phyloP scores from a whole-genome alignment of 1,284 basidiomycete species.

The Porodaedalea pini region DNA sequence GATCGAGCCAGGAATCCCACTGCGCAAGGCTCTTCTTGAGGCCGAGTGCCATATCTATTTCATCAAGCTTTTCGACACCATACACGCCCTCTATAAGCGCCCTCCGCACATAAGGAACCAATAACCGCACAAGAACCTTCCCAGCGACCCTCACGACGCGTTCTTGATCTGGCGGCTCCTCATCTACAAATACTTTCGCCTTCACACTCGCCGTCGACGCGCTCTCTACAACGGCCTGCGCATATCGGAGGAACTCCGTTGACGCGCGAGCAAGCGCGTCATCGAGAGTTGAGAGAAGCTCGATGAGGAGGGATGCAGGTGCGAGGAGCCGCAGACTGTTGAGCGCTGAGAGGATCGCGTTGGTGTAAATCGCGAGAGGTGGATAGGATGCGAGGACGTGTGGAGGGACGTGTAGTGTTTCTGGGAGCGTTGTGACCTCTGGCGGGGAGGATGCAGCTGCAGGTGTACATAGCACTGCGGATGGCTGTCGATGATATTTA shows the following conservation, averaged over 20 bases:
- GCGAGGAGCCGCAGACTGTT: conserved; percentile 83
- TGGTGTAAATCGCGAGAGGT: conserved; percentile 73
- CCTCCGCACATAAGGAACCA: conserved; percentile 65
- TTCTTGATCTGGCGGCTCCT: conserved; percentile 35
- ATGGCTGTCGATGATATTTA: conserved; percentile 16
- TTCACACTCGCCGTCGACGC: conserved; percentile 15
- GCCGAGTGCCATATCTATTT: conserved; percentile 22
- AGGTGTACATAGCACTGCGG: conserved; percentile 14
- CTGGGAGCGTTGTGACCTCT: conserved; percentile 4
- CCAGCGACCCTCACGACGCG: conserved; percentile 51
- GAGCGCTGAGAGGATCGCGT: conserved; percentile 69
- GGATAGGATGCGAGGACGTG: conserved; percentile 70
- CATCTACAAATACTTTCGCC: conserved; percentile 28
- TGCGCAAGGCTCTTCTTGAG: conserved; percentile 26
- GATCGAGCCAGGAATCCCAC: conserved; percentile 31
- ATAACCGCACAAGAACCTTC: conserved; percentile 51
- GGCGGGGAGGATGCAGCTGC: conserved; percentile 11
- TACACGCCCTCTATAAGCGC: conserved; percentile 76
- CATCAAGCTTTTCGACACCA: conserved; percentile 33
- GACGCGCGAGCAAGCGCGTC: conserved; percentile 45
- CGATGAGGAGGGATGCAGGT: conserved; percentile 51
- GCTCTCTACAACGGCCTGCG: conserved; percentile 30
- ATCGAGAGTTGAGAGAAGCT: conserved; percentile 49
- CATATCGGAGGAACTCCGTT: conserved; percentile 43
- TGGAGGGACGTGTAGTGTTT: conserved; percentile 54